Evolutionary conservation across 2,329 filamentous ascomycete genomes (phyloP).

Genomic region (Neocatenulostroma microsporum): DNA sequence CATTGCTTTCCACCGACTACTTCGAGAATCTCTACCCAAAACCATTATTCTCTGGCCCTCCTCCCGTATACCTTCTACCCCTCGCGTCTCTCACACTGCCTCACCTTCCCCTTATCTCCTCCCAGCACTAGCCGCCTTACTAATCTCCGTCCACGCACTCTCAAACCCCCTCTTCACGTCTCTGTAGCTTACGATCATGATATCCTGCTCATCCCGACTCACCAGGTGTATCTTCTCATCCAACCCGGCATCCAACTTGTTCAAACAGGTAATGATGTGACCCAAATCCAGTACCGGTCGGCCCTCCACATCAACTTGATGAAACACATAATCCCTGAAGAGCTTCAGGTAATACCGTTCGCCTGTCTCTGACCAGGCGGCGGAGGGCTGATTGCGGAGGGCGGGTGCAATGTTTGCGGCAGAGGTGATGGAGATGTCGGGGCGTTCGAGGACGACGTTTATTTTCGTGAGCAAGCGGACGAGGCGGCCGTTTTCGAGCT

Average conservation of each 20-base stretch:
- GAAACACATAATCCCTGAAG: constrained; percentile 95
- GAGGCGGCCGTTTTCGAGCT: constrained; percentile 83
- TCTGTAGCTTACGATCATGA: constrained; percentile 81
- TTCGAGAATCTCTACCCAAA: too few relatives aligned
- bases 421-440: constrained; percentile 51
- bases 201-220: constrained; percentile 82
- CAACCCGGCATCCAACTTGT: constrained; percentile 83
- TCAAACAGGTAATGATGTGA: constrained; percentile 78
- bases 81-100: too few relatives aligned
- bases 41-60: too few relatives aligned
- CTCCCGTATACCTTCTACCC: too few relatives aligned
- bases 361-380: constrained; percentile 77
- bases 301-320: constrained; percentile 81
- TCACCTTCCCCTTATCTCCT: constrained; percentile 2
- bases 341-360: constrained; percentile 89
- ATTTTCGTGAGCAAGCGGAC: constrained; percentile 77
- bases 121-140: constrained; percentile 14
- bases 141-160: constrained; percentile 52
- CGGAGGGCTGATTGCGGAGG: constrained; percentile 25
- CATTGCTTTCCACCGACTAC: too few relatives aligned
- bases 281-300: constrained; percentile 78
- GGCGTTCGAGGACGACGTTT: constrained; percentile 80
- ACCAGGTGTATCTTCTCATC: constrained; percentile 81
- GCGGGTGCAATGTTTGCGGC: constrained; percentile 22
- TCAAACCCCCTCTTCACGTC: constrained; percentile 67